Percentiles rank a stretch among this genome's conserved stretches.
Evolutionary conservation across 2,329 filamentous ascomycete genomes (phyloP).

Genomic region (Penicillium sp.): DNA sequence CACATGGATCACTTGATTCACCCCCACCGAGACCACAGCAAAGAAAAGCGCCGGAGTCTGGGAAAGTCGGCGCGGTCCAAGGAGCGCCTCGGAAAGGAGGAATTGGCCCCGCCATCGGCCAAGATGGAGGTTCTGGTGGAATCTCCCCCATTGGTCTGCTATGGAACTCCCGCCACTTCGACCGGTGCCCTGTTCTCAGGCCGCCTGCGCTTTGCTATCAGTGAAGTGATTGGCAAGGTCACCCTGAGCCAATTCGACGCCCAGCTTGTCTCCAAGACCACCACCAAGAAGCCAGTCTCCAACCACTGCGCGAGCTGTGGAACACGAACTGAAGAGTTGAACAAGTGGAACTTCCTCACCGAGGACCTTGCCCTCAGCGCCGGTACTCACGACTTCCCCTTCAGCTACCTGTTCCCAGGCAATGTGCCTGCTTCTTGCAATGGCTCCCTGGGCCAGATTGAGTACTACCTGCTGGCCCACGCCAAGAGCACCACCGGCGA

Average conservation of each 20-base stretch:
- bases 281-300: constrained; percentile 79
- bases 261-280: constrained; percentile 67
- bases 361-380: constrained; percentile 45
- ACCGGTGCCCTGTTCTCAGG: constrained; percentile 84
- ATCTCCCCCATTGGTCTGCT: constrained; percentile 82
- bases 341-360: constrained; percentile 75
- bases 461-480: constrained; percentile 75
- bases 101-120: constrained; percentile 44
- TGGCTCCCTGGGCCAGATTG: constrained; percentile 69
- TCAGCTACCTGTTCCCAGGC: constrained; percentile 82
- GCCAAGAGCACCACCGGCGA: constrained; percentile 62
- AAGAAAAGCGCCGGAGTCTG: constrained; percentile 44
- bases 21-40: constrained; percentile 41
- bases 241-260: constrained; percentile 71
- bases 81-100: constrained; percentile 33
- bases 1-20: constrained; percentile 48
- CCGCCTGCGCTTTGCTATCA: constrained; percentile 72
- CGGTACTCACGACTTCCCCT: constrained; percentile 78
- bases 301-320: constrained; percentile 77
- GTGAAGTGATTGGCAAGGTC: constrained; percentile 62
- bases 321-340: constrained; percentile 70
- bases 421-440: constrained; percentile 83
- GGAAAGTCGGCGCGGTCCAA: constrained; percentile 38
- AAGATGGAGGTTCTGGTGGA: constrained; percentile 69
- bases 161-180: constrained; percentile 72